Evolutionary conservation across 352 stramenopile genomes (phyloP).

Genomic region (Phytophthora aleatoria): DNA sequence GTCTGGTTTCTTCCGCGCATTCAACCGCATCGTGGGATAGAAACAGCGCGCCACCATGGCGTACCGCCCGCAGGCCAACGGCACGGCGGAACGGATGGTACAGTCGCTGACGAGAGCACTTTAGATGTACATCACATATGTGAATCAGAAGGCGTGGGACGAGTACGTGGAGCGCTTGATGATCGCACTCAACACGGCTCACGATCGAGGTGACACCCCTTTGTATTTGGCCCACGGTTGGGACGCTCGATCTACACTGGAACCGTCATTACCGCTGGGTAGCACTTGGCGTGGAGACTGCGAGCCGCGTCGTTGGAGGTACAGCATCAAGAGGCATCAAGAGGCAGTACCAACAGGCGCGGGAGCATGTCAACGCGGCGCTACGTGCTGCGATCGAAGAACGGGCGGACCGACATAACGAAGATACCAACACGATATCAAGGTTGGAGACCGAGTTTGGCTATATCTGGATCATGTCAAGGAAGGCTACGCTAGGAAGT

Average conservation of each 20-base stretch:
- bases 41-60: background rate
- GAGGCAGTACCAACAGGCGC: conserved; percentile 2
- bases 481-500: conserved; percentile 5
- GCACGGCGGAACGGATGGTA: conserved; percentile 26
- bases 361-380: background rate
- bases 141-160: conserved; percentile 28
- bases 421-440: conserved; percentile 1
- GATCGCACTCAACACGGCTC: conserved; percentile 32
- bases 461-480: conserved; percentile 15
- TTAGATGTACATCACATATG: conserved; percentile 15
- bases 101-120: conserved; percentile 20
- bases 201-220: conserved; percentile 8
- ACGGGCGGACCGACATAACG: background rate
- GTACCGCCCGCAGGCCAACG: conserved; percentile 30
- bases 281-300: background rate
- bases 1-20: conserved; percentile 26
- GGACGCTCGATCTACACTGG: conserved; percentile 15
- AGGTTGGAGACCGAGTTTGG: conserved; percentile 1
- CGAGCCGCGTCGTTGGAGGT: conserved; percentile 7
- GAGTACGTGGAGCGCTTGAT: conserved; percentile 31
- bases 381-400: background rate
- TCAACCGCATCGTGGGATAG: conserved; percentile 26
- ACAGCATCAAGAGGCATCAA: background rate
- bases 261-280: conserved; percentile 5
- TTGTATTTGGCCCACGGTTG: conserved; percentile 5